Base-by-base conservation (phyloP, 73 alveolate species). In the Symbiodinium natans region DNA sequence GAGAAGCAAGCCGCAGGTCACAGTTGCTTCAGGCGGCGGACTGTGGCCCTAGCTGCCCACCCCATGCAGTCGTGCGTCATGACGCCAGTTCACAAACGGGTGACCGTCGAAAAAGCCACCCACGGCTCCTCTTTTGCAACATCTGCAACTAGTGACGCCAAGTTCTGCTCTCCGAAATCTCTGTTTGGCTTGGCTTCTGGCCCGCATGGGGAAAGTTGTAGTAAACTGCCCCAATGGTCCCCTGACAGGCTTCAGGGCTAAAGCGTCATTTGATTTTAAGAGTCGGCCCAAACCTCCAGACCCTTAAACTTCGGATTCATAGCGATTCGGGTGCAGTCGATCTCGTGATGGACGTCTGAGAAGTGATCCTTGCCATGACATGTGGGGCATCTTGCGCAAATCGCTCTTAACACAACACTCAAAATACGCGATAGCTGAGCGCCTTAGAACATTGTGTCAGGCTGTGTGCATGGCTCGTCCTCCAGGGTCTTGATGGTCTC, bases 161-260 rank as follows among this genome's bases (percentile, higher is more conserved):
- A 11, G 21, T 15, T 54, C 29, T 15, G 74, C 21, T 11, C 74
- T 54, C 74, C n/a, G n/a, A n/a, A n/a, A 11, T 15, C 21, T 21
- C 74, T 54, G 74, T 11, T 21, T n/a, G n/a, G n/a, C n/a, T n/a
- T n/a, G n/a, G n/a, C n/a, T n/a, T n/a, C n/a, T 29, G 33, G 39
- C 96, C 98, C 33, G 98, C 98, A 75, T 92, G 98, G 19, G 98
- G 98, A 43, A 92, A 92, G 92, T 92, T 92, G 98, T 92, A 92
- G 82, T 92, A 92, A 33, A 92, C 98, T 8, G 98, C 98, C 15
- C 98, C 98, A 33, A 92, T 52, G 34, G 92, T 25, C 31, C 92
- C 92, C 98, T 92, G 73, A 63, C 38, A n/a, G 36, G 41, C 83
- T 6, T 5, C 46, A 3, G 95, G n/a, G n/a, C 27, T 40, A 42